Evolutionary conservation across 108 stramenopile genomes (phyloP).

Genomic region (Cylindrotheca fusiformis): DNA sequence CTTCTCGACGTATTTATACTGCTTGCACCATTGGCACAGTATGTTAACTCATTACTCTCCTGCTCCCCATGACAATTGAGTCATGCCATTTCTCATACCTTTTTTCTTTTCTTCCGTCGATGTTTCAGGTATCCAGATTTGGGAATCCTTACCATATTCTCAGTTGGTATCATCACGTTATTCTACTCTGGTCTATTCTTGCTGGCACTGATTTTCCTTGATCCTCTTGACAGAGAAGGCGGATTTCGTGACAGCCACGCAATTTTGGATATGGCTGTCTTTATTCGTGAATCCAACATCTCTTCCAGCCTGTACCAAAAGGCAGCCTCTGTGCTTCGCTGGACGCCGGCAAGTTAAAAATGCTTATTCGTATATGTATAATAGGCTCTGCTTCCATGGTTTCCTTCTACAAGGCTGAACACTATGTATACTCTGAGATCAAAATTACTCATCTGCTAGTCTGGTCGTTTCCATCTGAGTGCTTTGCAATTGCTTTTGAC

Average conservation of each 20-base stretch:
- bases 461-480: too few relatives aligned
- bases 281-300: conserved; percentile 43
- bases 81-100: not conserved
- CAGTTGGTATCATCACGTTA: conserved; percentile 24
- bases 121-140: conserved; percentile 25
- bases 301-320: conserved; percentile 17
- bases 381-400: too few relatives aligned
- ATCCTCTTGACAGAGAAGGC: conserved; percentile 52
- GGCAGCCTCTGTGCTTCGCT: not conserved
- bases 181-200: conserved; percentile 45
- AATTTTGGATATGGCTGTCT: conserved; percentile 30
- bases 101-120: not conserved
- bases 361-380: too few relatives aligned
- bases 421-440: too few relatives aligned
- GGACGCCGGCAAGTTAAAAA: too few relatives aligned
- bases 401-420: too few relatives aligned
- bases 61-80: not conserved
- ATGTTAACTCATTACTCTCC: not conserved
- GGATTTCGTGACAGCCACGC: conserved; percentile 24
- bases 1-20: conserved; percentile 39
- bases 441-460: too few relatives aligned
- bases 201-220: conserved; percentile 53
- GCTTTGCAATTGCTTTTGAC: too few relatives aligned
- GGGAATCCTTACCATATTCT: conserved; percentile 21
- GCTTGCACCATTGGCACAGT: conserved; percentile 16